These are phyloP conservation scores for Nicotiana knightiana DNA, from an alignment of 257 asterid genomes.

Conservation along the genomic window DNA sequence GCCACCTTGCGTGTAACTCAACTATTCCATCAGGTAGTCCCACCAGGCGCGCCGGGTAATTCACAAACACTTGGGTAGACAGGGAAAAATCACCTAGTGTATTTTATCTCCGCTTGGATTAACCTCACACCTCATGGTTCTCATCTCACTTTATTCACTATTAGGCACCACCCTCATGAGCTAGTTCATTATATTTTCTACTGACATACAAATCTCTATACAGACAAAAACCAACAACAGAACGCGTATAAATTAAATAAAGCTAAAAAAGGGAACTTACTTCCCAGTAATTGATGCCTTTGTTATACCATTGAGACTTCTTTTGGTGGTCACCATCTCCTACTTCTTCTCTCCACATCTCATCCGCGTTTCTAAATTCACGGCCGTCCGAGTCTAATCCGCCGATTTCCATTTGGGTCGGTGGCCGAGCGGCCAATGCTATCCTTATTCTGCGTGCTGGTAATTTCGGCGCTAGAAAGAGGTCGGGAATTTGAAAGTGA, in stretches of 20 bases:
- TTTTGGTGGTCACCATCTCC: slow-evolving; percentile 50
- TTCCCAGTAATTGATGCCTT: slow-evolving; percentile 87
- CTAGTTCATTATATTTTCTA: neutral
- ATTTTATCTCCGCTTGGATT: neutral
- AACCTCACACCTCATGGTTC: no score
- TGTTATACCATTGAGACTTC: slow-evolving; percentile 71
- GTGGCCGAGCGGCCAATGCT: neutral
- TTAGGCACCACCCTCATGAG: no score
- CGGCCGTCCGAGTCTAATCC: slow-evolving; percentile 80
- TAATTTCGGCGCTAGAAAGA: neutral
- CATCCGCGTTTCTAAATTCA: slow-evolving; percentile 56
- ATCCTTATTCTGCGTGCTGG: neutral
- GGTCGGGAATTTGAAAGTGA: no score
- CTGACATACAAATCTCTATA: neutral
- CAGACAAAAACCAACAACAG: no score
- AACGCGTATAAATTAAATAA: neutral
- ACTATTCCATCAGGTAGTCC: neutral
- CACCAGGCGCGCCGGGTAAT: neutral
- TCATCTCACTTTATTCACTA: no score
- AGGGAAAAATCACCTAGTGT: no score
- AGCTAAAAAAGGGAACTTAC: slow-evolving; percentile 19
- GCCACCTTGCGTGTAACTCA: no score
- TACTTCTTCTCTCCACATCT: slow-evolving; percentile 92
- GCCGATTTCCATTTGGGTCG: slow-evolving; percentile 39
- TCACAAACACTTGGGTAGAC: no score